Conservation (phyloP, 345 rosid genomes). For the Luvunga scandens region DNA sequence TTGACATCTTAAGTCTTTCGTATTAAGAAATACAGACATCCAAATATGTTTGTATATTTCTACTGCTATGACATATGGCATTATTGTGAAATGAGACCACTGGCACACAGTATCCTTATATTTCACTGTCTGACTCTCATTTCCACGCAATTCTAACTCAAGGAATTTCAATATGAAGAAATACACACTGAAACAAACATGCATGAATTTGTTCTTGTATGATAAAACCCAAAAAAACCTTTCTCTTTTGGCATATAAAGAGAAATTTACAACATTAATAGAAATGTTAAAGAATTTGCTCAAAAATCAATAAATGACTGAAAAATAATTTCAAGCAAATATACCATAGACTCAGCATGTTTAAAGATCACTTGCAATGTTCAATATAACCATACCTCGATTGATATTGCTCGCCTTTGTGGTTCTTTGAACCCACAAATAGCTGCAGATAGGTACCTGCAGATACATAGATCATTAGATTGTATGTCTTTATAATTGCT, state of each 20-base stretch:
- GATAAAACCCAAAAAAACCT: too few species aligned
- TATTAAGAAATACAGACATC: background rate
- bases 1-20: background rate
- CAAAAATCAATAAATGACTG: background rate
- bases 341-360: background rate
- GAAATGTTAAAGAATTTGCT: background rate
- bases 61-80: background rate
- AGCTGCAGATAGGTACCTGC: constrained; percentile 52
- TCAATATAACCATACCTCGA: constrained; percentile 40
- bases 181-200: background rate
- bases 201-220: background rate
- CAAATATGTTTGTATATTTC: background rate
- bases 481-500: background rate
- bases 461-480: constrained; percentile 6
- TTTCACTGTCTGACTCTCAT: background rate
- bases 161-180: background rate
- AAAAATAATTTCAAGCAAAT: background rate
- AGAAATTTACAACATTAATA: too few species aligned
- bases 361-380: background rate
- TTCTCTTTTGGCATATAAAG: too few species aligned
- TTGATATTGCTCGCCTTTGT: constrained; percentile 59
- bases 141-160: background rate
- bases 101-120: background rate
- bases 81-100: background rate
- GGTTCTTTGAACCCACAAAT: constrained; percentile 46